Base-by-base conservation (phyloP, 352 stramenopile genomes). In the Pythium phragmiticola region DNA sequence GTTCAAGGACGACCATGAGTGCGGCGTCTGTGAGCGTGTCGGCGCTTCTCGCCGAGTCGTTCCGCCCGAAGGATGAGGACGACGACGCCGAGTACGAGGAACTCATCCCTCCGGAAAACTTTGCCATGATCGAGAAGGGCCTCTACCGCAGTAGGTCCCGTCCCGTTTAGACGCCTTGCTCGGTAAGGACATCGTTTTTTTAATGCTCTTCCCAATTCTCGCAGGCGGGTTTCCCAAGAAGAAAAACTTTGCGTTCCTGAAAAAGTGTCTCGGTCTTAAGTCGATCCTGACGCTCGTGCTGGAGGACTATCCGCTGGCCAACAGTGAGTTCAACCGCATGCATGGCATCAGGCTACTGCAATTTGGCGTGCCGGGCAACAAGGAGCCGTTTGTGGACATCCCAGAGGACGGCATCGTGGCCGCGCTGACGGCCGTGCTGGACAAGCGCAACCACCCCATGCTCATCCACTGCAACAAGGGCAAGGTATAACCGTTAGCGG, bases 381-480 rank as follows among this genome's bases (percentile, higher is more conserved):
- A 91, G 76, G 86, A 94, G 41, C 85, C 85, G 12, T 96, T 96
- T 42, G 86, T 94, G 49, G 85, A 92, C 66, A 96, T 96, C 51
- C 81, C 84, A 4, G 82, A 94, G 64, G 76, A 88, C 43, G 84
- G 80, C 39, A 93, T 96, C 63, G 75, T 87, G 11, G 74, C 77
- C 11, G 86, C 84, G 46, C 66, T 96, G 3, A 86, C 82, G 45
- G 77, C 81, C 45, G 80, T 96, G 55, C 75, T 96, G 16, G 85
- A 96, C 66, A 83, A 82, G 61, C 80, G 85, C 55, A 94, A 96
- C 62, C 85, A 91, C 63, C 85, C 85, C 19, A 90, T 94, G 80
- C 77, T 94, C 23, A 94, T 94, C 63, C 85, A 94, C 70, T 92
- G 85, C 76, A 94, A 92, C 70, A 94, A 94, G 57, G 85, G 85